These are phyloP conservation scores for Microsporum canis DNA, from an alignment of 2,329 filamentous ascomycete genomes.

Conservation along the genomic window DNA sequence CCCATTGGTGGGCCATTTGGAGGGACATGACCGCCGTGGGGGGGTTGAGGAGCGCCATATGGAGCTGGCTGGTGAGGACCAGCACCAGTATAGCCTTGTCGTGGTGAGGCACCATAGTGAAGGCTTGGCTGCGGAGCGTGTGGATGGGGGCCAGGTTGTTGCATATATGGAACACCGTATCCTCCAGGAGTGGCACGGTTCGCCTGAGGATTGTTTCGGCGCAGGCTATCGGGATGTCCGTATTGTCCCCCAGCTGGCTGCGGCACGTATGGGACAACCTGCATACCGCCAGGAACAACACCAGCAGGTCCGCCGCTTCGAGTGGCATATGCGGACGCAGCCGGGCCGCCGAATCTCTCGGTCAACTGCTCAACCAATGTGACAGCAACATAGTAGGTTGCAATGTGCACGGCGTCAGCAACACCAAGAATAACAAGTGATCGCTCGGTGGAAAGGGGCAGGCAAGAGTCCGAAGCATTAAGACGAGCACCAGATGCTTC, in stretches of 20 bases:
- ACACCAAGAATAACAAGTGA: conserved; percentile 98
- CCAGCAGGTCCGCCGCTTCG: conserved; percentile 87
- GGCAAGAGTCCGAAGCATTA: conserved; percentile 89
- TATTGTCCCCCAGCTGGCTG: conserved; percentile 88
- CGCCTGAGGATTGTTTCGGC: conserved; percentile 60
- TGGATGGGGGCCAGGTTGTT: conserved; percentile 47
- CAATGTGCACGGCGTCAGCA: conserved; percentile 95
- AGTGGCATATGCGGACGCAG: conserved; percentile 94
- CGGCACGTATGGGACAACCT: conserved; percentile 95
- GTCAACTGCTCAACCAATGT: conserved; percentile 97
- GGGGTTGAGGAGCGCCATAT: conserved; percentile 52
- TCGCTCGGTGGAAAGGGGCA: conserved; percentile 89
- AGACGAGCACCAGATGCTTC: conserved; percentile 92
- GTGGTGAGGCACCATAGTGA: conserved; percentile 68
- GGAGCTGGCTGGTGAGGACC: conserved; percentile 66
- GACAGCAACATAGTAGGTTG: conserved; percentile 95
- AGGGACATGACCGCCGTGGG: conserved; percentile 50
- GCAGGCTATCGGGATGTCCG: conserved; percentile 74
- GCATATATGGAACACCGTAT: conserved; percentile 61
- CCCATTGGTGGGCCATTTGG: conserved; percentile 61
- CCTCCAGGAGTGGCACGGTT: conserved; percentile 66
- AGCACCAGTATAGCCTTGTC: conserved; percentile 63
- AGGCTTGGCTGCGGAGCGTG: conserved; percentile 55
- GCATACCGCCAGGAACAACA: conserved; percentile 92
- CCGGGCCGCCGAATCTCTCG: conserved; percentile 88